Evolutionary conservation across 1,284 basidiomycete species (phyloP), one percentile per base, ranked within the genome.

Genomic region (Boletus mariae): DNA sequence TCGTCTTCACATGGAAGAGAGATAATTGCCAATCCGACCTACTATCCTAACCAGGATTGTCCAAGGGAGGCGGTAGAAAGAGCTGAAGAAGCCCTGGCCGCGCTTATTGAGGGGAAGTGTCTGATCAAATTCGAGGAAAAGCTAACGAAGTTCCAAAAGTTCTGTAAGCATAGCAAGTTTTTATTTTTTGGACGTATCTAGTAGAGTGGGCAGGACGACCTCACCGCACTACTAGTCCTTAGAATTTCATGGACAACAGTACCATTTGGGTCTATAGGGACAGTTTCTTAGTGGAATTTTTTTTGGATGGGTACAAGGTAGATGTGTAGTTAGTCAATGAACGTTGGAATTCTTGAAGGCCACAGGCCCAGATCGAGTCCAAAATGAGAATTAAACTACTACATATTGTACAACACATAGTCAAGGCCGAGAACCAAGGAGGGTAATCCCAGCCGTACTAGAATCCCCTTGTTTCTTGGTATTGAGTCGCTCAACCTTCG

Each of bases 51-150:
- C 25, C 45, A 45, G 3, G 50, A 45, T 42, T 10, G 52, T 26
- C 25, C 54, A 23, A 55, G 32, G 37, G 66, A 61, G 42, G 32
- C 20, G 26, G 12, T 55, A 25, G 60, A 63, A 47, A 56, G 47
- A 41, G 64, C 63, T n/a, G 54, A 67, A 25, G 45, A 53, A 34
- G 48, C 45, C 28, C 53, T 64, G 51, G 46, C 48, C 8, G 17
- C 47, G n/a, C 65, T 64, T 34, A 50, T 64, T 1, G 56, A 63
- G 38, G 58, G 55, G 26, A 68, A 55, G 51, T 68, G 64, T 25
- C 37, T 66, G 31, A 40, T 42, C 25, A 63, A 50, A 49, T 63
- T 56, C n/a, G 60, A 56, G 45, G 57, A 56, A 51, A 66, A 51
- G 23, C 28, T 61, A 3, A 57, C 64, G 11, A 66, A 37, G 34